These are phyloP conservation scores for Mayamaea pseudoterrestris DNA, from an alignment of 108 stramenopile species.

Conservation along the genomic window DNA sequence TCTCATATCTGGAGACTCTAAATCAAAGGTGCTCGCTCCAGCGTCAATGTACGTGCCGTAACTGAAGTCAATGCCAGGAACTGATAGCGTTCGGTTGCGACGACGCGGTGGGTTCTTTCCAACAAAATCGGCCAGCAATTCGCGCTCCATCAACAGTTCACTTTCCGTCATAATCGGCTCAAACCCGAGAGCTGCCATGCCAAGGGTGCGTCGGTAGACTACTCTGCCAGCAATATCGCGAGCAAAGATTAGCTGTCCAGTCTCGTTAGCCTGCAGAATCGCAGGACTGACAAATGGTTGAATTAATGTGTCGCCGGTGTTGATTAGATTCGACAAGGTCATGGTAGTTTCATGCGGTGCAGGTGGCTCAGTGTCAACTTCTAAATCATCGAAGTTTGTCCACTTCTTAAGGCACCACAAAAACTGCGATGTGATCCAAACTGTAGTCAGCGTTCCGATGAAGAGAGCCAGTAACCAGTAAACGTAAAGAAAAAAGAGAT, in stretches of 20 bases:
- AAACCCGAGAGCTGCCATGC: conserved; percentile 51
- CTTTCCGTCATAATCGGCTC: conserved; percentile 59
- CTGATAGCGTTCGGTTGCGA: conserved; percentile 29
- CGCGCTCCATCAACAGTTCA: conserved; percentile 45
- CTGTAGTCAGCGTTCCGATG: conserved; percentile 36
- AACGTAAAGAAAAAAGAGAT: conserved; percentile 25
- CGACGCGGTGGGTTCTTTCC: conserved; percentile 29
- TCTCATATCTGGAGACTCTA: too few relatives aligned
- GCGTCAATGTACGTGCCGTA: conserved; percentile 11
- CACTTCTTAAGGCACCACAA: conserved; percentile 51
- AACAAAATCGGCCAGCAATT: conserved; percentile 39
- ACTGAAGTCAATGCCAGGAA: conserved; percentile 38
- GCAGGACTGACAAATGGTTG: conserved; percentile 61
- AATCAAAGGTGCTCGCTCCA: too few relatives aligned
- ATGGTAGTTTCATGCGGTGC: conserved; percentile 56
- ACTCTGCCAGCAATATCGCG: conserved; percentile 20
- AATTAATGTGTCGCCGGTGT: conserved; percentile 52
- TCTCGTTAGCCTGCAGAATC: conserved; percentile 69
- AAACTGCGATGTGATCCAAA: conserved; percentile 47
- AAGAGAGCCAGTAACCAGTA: conserved; percentile 51
- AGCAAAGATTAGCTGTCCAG: conserved; percentile 44
- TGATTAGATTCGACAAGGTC: conserved; percentile 26
- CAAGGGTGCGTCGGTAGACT: conserved; percentile 42
- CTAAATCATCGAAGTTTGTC: conserved; percentile 37
- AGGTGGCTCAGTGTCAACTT: conserved; percentile 60